Evolutionary conservation across 2,329 filamentous ascomycete genomes (phyloP), one percentile per base, ranked within the genome.

Genomic region (Botrytis elliptica): DNA sequence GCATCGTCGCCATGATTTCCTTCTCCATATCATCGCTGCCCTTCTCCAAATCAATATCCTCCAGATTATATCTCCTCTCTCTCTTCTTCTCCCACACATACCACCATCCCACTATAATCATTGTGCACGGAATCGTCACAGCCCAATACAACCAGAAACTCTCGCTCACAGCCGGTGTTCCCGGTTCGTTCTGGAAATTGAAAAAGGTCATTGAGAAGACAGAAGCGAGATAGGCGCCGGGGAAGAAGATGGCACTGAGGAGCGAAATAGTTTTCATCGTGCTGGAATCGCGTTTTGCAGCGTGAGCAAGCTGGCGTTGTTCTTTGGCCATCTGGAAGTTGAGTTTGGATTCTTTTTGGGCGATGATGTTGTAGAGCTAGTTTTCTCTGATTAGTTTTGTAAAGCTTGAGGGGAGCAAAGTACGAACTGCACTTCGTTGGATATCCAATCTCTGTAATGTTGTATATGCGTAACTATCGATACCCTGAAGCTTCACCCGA

Each of bases 181-280:
- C 65, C 4, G 52, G 52, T 12, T 67, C 60, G 20, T 62, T 67
- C 38, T 86, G 85, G 77, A 90, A 91, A 81, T 91, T 86, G 83
- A 91, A 91, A 79, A 91, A 91, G 0, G 88, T 88, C 88, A 90
- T 91, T 83, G 86, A 87, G 77, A 91, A 91, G 38, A 91, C 83
- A 0, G 89, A 91, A 14, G 89, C 86, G 29, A 91, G 84, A 76
- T 87, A 90, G 0, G 88, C 90, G 2, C 88, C 89, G 0, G 89
- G 89, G 9, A 91, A 83, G 77, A 91, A 91, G 59, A 91, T 83
- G 59, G 88, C 88, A 42, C 89, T 89, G 72, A 91, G 86, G 0
- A 91, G 84, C 0, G 89, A 90, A 57, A 91, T 84, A 0, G 88
- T 89, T 83, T 91, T 91, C 88, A 90, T 90, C 73, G 88, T 88